These are phyloP conservation scores for Mikania micrantha DNA, from an alignment of 129 eudicot species.

Conservation along the genomic window DNA sequence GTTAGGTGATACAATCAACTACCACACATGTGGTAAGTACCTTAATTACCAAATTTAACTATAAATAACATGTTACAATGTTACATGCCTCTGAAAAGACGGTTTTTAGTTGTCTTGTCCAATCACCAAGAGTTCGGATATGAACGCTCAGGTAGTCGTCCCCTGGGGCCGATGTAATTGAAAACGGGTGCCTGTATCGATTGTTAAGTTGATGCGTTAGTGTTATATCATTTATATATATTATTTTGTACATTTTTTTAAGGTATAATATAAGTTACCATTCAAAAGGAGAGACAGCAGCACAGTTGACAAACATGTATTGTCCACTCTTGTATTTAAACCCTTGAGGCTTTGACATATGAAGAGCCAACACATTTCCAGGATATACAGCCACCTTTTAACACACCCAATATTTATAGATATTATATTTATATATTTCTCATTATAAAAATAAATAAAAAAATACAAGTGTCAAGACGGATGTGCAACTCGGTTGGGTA, in stretches of 20 bases:
- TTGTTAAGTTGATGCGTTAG: conserved; percentile 8
- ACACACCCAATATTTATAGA: neutral
- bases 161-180: conserved; percentile 82
- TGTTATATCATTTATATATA: neutral
- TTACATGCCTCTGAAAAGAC: conserved; percentile 64
- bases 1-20: conserved; percentile 15
- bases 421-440: neutral
- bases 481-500: neutral
- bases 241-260: neutral
- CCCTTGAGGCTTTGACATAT: conserved; percentile 70
- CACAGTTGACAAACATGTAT: conserved; percentile 96
- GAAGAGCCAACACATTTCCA: neutral
- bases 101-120: conserved; percentile 70
- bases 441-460: neutral
- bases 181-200: conserved; percentile 80
- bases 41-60: conserved; percentile 8
- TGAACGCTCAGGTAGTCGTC: conserved; percentile 86
- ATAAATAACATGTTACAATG: neutral
- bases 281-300: conserved; percentile 88
- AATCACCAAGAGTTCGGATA: conserved; percentile 87
- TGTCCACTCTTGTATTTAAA: conserved; percentile 93
- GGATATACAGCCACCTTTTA: conserved; percentile 3
- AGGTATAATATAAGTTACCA: conserved; percentile 40
- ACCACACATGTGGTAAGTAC: neutral
- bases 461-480: neutral